Base-by-base conservation (phyloP, 371 early-diverging fungal species). In the Fennellomyces sp. region DNA sequence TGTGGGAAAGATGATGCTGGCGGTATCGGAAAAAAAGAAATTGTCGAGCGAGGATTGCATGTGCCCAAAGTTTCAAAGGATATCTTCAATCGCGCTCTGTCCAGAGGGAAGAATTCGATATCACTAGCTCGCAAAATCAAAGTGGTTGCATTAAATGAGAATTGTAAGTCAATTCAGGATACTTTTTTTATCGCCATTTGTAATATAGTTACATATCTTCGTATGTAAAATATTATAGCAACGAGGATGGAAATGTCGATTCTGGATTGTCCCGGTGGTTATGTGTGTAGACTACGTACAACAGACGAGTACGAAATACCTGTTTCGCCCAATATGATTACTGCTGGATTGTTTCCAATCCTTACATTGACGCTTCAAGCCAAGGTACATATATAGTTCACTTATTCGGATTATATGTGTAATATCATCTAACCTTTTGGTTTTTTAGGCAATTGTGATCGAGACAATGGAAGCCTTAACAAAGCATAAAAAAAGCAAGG, bases 1-100 rank as follows among this genome's bases (percentile, higher is more conserved):
- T 59, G 52, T 33, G 30, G 41, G 2, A 50, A 50, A 50, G 50
- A 56, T 5, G 56, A 56, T 56, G 28, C 29, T 5, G 56, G 56
- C 11, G 45, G 56, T 19, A 45, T 56, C 13, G 56, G 56, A 28
- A 56, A 56, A 15, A 56, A 56, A 17, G 56, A 56, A 29, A 56
- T 45, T 6, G 42, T 56, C 10, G 56, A 56, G 28, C 15, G 30
- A 11, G 26, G 42, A 15, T 25, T 56, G 8, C 56, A 56, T 17
- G 7, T 17, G 11, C 56, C 56, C 4, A 56, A 56, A 12, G 42
- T 56, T n/a, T 15, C 42, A 17, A 56, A 56, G 25, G 56, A 56
- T 33, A 39, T 56, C 1, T 19, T 56, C 19, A 30, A 6, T 4
- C 29, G 42, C 25, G 30, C 30, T 19, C 30, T 56, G 25, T 5